Conservation (phyloP, 768 basidiomycete species). For the Mycena venus region DNA sequence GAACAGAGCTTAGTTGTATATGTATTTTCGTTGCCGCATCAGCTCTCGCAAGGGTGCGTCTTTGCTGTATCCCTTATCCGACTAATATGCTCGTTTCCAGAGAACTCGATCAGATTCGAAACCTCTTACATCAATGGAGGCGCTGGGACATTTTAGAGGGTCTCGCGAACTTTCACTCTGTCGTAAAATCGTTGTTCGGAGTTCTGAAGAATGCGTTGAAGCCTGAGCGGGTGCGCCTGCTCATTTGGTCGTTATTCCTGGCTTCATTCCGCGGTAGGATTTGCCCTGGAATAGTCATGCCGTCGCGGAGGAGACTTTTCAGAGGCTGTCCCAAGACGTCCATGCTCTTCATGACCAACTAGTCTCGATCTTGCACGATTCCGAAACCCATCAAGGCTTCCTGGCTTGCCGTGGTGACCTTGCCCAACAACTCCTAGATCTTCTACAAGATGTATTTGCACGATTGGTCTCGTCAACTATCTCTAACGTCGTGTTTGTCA, state of each 20-base stretch:
- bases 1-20: not conserved
- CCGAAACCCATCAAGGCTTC: constrained; percentile 6
- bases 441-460: constrained; percentile 27
- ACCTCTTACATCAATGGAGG: not conserved
- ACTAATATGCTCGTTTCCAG: not conserved
- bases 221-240: not conserved
- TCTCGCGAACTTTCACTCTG: constrained; percentile 8
- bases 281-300: not conserved
- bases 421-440: constrained; percentile 25
- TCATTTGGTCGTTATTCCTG: not conserved
- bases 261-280: not conserved
- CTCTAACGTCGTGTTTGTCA: not conserved
- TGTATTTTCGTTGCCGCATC: not conserved
- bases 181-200: not conserved
- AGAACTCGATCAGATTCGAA: not conserved
- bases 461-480: not conserved
- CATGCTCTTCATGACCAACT: constrained; percentile 1
- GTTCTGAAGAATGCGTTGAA: not conserved
- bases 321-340: constrained; percentile 7
- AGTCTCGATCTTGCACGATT: not conserved
- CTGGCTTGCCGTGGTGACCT: constrained; percentile 7
- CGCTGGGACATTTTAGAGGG: constrained; percentile 9
- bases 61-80: not conserved
- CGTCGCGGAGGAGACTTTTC: not conserved
- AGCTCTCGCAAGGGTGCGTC: not conserved